Conservation (phyloP, 2,329 filamentous ascomycete genomes). For the Paecilomyces sp. region DNA sequence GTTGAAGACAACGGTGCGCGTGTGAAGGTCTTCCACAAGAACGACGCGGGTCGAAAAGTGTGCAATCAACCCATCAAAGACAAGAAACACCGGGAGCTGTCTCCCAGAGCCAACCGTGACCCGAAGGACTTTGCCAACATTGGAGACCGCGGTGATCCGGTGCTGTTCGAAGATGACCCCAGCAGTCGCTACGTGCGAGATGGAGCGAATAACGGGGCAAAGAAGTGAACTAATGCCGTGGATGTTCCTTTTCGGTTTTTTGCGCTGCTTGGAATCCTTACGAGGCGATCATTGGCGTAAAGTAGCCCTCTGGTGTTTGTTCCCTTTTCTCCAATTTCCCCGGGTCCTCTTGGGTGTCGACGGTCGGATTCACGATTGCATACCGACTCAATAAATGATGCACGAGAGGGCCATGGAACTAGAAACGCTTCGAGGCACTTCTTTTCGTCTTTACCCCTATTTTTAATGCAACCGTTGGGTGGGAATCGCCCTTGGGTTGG, state of each 20-base stretch:
- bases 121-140: conserved; percentile 73
- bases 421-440: not conserved
- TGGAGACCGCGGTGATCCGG: conserved; percentile 79
- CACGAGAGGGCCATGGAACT: not conserved
- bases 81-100: conserved; percentile 44
- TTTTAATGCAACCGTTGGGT: not conserved
- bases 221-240: not conserved
- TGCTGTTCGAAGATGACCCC: conserved; percentile 61
- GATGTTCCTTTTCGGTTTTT: not conserved
- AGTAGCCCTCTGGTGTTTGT: not conserved
- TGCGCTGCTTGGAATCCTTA: not conserved
- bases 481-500: not conserved
- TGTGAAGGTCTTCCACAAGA: conserved; percentile 71
- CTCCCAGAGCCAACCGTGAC: conserved; percentile 60
- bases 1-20: conserved; percentile 50
- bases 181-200: conserved; percentile 28
- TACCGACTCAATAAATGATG: not conserved
- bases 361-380: not conserved
- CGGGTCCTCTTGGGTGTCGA: not conserved
- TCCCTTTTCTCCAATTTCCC: not conserved
- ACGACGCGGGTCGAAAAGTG: conserved; percentile 44
- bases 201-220: not conserved
- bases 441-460: not conserved
- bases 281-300: not conserved
- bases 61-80: conserved; percentile 33